These are phyloP conservation scores for Fusarium tjaetaba DNA, from an alignment of 2,329 filamentous ascomycete species.

Conservation along the genomic window DNA sequence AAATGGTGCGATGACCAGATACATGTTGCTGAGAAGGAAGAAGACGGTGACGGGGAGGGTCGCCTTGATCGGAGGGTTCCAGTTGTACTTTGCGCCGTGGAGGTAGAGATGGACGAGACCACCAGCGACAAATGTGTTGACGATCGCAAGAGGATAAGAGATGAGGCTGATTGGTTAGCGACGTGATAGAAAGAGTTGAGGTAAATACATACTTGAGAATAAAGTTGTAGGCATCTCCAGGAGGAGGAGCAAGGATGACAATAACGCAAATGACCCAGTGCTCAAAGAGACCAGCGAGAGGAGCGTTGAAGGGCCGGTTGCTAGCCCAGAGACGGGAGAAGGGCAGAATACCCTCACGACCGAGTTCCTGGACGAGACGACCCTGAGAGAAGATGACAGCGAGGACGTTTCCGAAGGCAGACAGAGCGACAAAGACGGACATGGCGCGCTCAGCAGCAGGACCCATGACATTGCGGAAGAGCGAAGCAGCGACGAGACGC, in stretches of 20 bases:
- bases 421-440: conserved; percentile 73
- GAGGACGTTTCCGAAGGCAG: conserved; percentile 74
- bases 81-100: conserved; percentile 58
- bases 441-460: conserved; percentile 65
- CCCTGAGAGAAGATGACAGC: conserved; percentile 76
- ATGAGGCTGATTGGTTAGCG: conserved; percentile 59
- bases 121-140: conserved; percentile 64
- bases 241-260: conserved; percentile 73
- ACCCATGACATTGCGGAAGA: conserved; percentile 68
- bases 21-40: conserved; percentile 70
- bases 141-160: conserved; percentile 69
- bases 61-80: conserved; percentile 65
- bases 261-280: conserved; percentile 72
- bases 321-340: conserved; percentile 71
- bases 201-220: conserved; percentile 59
- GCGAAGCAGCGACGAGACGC: conserved; percentile 62
- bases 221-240: conserved; percentile 74
- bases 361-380: conserved; percentile 72
- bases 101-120: conserved; percentile 65
- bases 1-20: conserved; percentile 69
- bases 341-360: conserved; percentile 72
- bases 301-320: conserved; percentile 71
- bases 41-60: conserved; percentile 64
- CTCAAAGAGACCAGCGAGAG: conserved; percentile 68
- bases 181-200: not conserved